Evolutionary conservation across 2,329 filamentous ascomycete species (phyloP), one percentile per base, ranked within the genome.

Genomic region (Aspergillus puulaauensis): DNA sequence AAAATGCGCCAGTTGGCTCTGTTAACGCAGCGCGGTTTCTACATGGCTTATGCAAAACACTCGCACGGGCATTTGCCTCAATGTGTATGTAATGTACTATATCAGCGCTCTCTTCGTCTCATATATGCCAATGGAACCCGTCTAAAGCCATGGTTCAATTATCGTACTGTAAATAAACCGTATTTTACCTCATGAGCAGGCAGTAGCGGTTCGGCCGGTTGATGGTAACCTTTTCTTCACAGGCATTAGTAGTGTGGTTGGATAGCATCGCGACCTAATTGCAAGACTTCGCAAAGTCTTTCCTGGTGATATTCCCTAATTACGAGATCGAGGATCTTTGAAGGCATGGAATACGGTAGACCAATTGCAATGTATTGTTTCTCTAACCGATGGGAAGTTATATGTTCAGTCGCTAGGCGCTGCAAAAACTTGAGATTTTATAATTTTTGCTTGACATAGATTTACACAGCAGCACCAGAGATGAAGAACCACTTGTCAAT

Each of bases 401-500:
- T 33, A 49, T 54, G 44, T 35, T 60, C 59, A 60, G 53, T 44
- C 52, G 44, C 9, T 56, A 44, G 56, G 45, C 9, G 57, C 52
- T 59, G 21, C 46, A 52, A 59, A 54, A 45, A 40, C 35, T 66
- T 52, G 41, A 69, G 70, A 63, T 69, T 69, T 74, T 71, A 56
- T 61, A 57, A 70, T 53, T 68, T 67, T 63, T 60, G 45, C 48
- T 63, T 59, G 33, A 50, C 33, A 59, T 44, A 57, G 27, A 62
- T 69, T 81, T 90, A 93, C 70, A 89, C 83, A 69, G 92, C 91
- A 74, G 95, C 95, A 79, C 95, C 95, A 77, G 92, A 96, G 80
- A 99, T 99, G 87, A 98, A 99, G 90, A 99, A 99, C 95, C 95
- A 99, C 88, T 99, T 99, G 87, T 99, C 95, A 75, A 98, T 96